Percentiles rank a stretch among this genome's conserved stretches.
Evolutionary conservation across 495 filamentous ascomycete species (phyloP).

Genomic region (Achaetomiella virescens): DNA sequence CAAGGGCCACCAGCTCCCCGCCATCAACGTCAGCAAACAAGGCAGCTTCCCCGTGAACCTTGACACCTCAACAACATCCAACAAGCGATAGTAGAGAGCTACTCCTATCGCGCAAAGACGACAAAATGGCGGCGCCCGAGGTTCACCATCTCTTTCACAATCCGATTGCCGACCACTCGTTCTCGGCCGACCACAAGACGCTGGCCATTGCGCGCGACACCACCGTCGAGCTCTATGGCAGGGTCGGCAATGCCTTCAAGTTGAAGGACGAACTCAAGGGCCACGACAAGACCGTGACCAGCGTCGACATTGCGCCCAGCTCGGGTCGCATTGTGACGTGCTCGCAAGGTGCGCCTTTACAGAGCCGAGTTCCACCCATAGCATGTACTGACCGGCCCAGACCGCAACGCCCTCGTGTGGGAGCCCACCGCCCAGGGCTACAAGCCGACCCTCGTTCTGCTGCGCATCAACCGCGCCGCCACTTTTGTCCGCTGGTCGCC

Average conservation of each 20-base stretch:
- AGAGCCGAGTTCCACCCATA: neutral
- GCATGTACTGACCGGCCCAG: slow-evolving; percentile 39
- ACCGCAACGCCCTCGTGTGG: slow-evolving; percentile 97
- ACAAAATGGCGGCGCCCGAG: slow-evolving; percentile 73
- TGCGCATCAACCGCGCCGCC: slow-evolving; percentile 93
- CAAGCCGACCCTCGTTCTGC: slow-evolving; percentile 94
- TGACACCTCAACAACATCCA: slow-evolving; percentile 3
- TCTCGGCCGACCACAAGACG: slow-evolving; percentile 83
- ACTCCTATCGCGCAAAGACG: slow-evolving; percentile 70
- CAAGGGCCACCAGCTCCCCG: slow-evolving; percentile 2
- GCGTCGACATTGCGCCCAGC: slow-evolving; percentile 88
- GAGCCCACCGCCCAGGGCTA: slow-evolving; percentile 84
- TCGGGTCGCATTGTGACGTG: slow-evolving; percentile 93
- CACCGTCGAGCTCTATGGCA: slow-evolving; percentile 81
- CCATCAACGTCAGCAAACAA: slow-evolving; percentile 5
- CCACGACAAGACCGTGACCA: slow-evolving; percentile 93
- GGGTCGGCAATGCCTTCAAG: slow-evolving; percentile 67
- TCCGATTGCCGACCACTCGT: slow-evolving; percentile 95
- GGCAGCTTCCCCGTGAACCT: neutral
- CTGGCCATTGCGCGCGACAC: slow-evolving; percentile 89
- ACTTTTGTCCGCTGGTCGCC: slow-evolving; percentile 98
- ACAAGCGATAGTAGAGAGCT: slow-evolving; percentile 93
- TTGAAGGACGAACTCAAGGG: slow-evolving; percentile 88
- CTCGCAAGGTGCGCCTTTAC: slow-evolving; percentile 65
- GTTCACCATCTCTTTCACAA: slow-evolving; percentile 95